Evolutionary conservation across 805 yeast genomes (phyloP), one percentile per base, ranked within the genome.

Genomic region (Yarrowia yakushimensis): DNA sequence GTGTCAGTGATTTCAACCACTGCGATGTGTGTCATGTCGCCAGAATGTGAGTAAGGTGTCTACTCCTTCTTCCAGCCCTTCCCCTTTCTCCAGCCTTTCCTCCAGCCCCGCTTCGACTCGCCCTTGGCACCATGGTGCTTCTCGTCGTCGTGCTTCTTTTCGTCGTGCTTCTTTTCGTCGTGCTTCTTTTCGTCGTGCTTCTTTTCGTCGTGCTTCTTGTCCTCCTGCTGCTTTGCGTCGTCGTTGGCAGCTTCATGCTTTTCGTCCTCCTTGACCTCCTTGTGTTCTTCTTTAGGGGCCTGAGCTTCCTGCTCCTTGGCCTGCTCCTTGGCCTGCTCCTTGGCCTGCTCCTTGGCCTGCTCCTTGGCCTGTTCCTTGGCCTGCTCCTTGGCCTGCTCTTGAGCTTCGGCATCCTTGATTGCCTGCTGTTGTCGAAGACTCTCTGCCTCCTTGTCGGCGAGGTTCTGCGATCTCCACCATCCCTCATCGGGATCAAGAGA

Each of bases 401-500:
- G 23, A n/a, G 50, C 50, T 10, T 15, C 54, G 34, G 4, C 17
- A 27, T 46, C 27, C 28, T 46, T 37, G 18, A n/a, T n/a, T n/a
- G 54, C 54, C 36, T 20, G 23, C 18, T n/a, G n/a, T n/a, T 20
- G 11, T 15, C 27, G n/a, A 15, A 50, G 31, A 2, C 42, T 30
- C 57, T 50, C 31, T 11, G 57, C 57, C 42, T 34, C 57, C 28
- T 13, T 17, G 25, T 52, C 59, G 33, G 59, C 59, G 10, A 25
- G n/a, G 13, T 2, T 11, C 5, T 18, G 33, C 22, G 17, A 13
- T 25, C 17, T 22, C 59, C 59, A 55, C 61, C 61, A 55, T 39
- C 61, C 61, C 48, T 55, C 61, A 28, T 55, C 61, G 30, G 46
- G 61, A 22, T 55, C 37, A 3, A 37, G 28, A 10, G 23, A n/a